These are phyloP conservation scores for Aspergillus funiculosus DNA, from an alignment of 495 filamentous ascomycete species.

Conservation along the genomic window DNA sequence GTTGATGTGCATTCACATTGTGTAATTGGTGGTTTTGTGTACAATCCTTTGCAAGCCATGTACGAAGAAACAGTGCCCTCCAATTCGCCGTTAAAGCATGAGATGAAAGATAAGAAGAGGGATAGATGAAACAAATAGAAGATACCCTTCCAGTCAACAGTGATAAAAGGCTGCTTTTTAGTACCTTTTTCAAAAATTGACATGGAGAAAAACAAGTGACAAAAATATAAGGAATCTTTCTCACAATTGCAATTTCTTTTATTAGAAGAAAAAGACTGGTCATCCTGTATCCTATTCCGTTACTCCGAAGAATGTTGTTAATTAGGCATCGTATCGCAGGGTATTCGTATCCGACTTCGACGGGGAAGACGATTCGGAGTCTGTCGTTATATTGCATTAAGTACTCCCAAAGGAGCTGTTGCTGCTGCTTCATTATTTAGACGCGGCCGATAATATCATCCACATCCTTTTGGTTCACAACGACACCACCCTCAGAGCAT, in stretches of 20 bases:
- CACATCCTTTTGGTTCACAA: conserved; percentile 85
- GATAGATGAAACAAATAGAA: too few species aligned
- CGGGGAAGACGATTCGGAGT: not conserved
- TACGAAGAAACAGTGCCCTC: too few species aligned
- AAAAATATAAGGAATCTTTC: not conserved
- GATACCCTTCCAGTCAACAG: too few species aligned
- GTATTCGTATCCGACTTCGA: conserved; percentile 14
- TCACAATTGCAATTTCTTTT: too few species aligned
- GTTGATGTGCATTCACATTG: conserved; percentile 1
- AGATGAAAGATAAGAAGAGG: too few species aligned
- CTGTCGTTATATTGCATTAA: not conserved
- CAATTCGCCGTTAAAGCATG: too few species aligned
- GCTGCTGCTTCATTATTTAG: conserved; percentile 18
- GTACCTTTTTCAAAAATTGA: too few species aligned
- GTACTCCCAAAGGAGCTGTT: too few species aligned
- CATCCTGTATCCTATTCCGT: conserved; percentile 8
- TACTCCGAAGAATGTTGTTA: conserved; percentile 16
- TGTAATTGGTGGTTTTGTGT: too few species aligned
- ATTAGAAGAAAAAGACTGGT: not conserved
- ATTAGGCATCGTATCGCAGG: conserved; percentile 26
- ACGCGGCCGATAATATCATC: conserved; percentile 65
- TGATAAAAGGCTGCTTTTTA: too few species aligned
- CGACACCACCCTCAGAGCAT: conserved; percentile 88
- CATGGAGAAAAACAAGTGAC: too few species aligned
- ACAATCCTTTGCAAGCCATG: too few species aligned